Conservation (phyloP, 2,329 filamentous ascomycete genomes). For the Fusarium lyarnte region DNA sequence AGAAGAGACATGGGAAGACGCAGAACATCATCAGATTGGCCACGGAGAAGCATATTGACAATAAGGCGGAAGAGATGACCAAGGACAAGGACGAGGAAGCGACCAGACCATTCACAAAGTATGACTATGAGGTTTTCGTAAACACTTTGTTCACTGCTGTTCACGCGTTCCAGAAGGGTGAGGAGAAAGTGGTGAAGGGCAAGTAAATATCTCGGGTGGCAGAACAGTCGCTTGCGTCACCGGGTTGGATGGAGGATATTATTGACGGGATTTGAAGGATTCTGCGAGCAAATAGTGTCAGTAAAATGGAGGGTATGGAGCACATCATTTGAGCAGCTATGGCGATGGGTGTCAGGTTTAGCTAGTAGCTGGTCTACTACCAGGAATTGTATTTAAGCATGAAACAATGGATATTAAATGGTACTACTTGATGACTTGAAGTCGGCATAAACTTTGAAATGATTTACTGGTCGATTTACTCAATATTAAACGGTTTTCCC, state of each 20-base stretch:
- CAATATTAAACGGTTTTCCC: no score
- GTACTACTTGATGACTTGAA: no score
- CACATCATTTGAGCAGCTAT: no score
- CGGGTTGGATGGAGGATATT: fast-evolving
- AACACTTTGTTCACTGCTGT: neutral
- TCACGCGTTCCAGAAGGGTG: neutral
- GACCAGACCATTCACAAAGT: neutral
- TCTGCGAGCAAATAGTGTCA: fast-evolving
- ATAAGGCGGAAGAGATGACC: neutral
- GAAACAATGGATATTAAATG: no score
- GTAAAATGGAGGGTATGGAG: no score
- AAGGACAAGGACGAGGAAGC: neutral
- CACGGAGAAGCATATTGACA: neutral
- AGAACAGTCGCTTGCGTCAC: no score
- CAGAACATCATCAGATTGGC: neutral
- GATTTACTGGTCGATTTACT: no score
- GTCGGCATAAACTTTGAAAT: no score
- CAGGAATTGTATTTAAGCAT: no score
- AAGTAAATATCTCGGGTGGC: fast-evolving
- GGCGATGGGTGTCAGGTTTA: no score
- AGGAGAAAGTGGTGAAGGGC: neutral
- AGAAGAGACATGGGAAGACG: neutral
- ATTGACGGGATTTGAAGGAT: fast-evolving
- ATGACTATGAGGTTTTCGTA: neutral
- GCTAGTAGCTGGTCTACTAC: no score